A percentile compares a stretch with the other conserved stretches of the same genome.
Conservation (phyloP, 495 filamentous ascomycete genomes). For the Aspergillus sparsus region DNA sequence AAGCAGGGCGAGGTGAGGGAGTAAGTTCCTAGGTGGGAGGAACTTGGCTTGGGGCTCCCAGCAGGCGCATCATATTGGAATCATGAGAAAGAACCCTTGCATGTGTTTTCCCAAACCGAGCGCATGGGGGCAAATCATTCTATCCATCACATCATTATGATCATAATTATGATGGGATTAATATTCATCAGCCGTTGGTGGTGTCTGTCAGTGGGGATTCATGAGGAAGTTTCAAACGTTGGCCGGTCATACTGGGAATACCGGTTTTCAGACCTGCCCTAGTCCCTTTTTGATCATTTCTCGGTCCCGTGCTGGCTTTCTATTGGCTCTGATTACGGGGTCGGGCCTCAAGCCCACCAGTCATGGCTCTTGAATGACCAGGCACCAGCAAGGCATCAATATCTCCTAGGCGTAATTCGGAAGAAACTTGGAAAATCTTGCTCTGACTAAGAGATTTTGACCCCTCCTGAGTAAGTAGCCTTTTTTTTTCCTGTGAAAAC, state of each 20-base stretch:
- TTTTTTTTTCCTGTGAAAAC: background rate
- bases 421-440: background rate
- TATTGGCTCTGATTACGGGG: background rate
- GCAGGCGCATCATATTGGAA: no score
- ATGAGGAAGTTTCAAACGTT: background rate
- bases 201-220: background rate
- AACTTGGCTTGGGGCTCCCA: no score
- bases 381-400: constrained; percentile 1
- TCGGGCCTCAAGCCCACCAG: background rate
- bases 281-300: background rate
- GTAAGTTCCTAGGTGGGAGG: no score
- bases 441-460: background rate
- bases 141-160: background rate
- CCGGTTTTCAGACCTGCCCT: background rate
- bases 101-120: no score
- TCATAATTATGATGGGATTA: background rate
- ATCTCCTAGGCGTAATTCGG: background rate
- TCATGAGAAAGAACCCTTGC: no score
- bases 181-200: background rate
- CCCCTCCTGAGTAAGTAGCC: background rate
- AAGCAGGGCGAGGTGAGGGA: no score
- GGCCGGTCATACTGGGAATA: background rate
- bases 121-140: background rate
- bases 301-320: background rate
- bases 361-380: background rate